These are phyloP conservation scores for Leccinum subgranulosum DNA, from an alignment of 768 basidiomycete species.

Conservation along the genomic window DNA sequence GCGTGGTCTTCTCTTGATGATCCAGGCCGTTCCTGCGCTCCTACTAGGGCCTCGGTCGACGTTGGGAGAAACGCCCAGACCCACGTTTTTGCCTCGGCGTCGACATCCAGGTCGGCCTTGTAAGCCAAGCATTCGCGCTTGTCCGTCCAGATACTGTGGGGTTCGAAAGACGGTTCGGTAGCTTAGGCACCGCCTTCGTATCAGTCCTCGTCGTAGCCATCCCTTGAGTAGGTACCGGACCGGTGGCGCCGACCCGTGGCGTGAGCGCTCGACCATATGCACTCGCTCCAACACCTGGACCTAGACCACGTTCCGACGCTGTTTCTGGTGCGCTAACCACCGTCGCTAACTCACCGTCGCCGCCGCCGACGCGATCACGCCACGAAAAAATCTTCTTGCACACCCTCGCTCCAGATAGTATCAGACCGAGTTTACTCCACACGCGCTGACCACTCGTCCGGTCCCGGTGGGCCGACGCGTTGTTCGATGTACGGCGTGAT, in stretches of 20 bases:
- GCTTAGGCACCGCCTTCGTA: neutral
- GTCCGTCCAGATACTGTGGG: neutral
- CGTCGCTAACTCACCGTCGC: neutral
- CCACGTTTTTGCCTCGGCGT: neutral
- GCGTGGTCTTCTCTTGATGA: neutral
- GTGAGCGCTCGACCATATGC: neutral
- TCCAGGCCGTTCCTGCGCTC: neutral
- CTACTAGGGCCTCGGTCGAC: slow-evolving; percentile 1
- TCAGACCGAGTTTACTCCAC: slow-evolving; percentile 1
- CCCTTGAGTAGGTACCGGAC: neutral
- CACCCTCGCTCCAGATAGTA: slow-evolving; percentile 3
- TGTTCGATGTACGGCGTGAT: neutral
- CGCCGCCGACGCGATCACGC: slow-evolving; percentile 6
- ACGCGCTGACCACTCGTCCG: neutral
- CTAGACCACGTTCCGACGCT: neutral
- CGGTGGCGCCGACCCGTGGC: slow-evolving; percentile 17
- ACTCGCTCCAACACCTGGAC: neutral
- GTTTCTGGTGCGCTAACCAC: neutral
- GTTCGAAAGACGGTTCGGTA: neutral
- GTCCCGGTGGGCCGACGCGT: neutral
- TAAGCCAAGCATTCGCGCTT: neutral
- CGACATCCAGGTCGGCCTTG: slow-evolving; percentile 1
- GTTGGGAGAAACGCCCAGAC: slow-evolving; percentile 8
- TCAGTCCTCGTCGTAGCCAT: neutral
- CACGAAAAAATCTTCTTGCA: slow-evolving; percentile 8